Conservation (phyloP, 805 yeast species). For the Groenewaldozyma salmanticensis region DNA sequence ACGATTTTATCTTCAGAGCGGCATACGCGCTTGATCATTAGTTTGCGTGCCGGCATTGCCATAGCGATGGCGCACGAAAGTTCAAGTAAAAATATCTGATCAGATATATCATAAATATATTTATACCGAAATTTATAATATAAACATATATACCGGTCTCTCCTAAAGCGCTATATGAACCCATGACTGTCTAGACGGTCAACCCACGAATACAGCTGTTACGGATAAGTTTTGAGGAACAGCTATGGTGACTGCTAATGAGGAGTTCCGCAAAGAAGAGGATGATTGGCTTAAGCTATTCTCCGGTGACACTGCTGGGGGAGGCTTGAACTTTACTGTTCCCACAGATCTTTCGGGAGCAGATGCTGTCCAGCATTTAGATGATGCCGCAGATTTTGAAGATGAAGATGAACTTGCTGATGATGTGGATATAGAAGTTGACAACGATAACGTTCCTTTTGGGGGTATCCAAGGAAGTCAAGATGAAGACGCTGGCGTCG, state of each 20-base stretch:
- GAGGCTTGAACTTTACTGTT: slow-evolving; percentile 21
- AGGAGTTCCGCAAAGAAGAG: slow-evolving; percentile 17
- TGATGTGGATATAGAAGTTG: slow-evolving; percentile 47
- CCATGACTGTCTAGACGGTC: no score
- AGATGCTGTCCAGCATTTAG: slow-evolving; percentile 66
- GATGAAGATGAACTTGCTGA: slow-evolving; percentile 94
- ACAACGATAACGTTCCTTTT: slow-evolving; percentile 4
- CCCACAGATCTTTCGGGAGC: slow-evolving; percentile 30
- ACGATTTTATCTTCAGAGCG: no score
- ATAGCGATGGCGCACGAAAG: no score
- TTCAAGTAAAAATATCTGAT: no score
- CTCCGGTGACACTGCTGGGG: slow-evolving; percentile 12
- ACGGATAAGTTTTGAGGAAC: no score
- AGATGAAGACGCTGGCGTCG: slow-evolving; percentile 12
- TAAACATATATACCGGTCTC: no score
- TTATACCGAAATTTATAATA: no score
- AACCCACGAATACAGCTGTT: no score
- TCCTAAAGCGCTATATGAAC: no score
- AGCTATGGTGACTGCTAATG: not conserved
- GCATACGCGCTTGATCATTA: no score
- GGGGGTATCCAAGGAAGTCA: slow-evolving; percentile 13
- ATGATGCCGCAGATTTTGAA: slow-evolving; percentile 87
- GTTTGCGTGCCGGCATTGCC: no score
- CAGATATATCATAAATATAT: no score
- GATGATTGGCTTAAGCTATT: slow-evolving; percentile 27